phyloP scores from a whole-genome alignment of 768 basidiomycete species.

The Psilocybe sp. region DNA sequence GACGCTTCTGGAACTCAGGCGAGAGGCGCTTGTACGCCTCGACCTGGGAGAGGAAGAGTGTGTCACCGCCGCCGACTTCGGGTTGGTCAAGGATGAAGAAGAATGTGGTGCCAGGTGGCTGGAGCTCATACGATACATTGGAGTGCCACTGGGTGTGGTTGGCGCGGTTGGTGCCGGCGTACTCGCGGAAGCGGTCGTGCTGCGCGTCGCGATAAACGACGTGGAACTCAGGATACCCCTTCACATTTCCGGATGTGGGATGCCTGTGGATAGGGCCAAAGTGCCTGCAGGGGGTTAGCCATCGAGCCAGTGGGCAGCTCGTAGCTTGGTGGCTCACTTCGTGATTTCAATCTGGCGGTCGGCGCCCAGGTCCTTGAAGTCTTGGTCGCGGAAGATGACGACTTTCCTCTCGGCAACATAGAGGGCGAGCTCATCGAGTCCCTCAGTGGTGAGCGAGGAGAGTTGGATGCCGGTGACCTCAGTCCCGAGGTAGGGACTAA shows the following conservation, averaged over 20 bases:
- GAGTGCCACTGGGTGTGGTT: conserved; percentile 51
- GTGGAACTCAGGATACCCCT: conserved; percentile 58
- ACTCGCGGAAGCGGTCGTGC: conserved; percentile 41
- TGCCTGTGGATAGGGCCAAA: conserved; percentile 47
- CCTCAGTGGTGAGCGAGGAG: conserved; percentile 47
- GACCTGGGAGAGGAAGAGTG: conserved; percentile 54
- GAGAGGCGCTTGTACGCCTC: conserved; percentile 62
- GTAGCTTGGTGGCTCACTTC: conserved; percentile 20
- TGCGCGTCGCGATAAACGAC: conserved; percentile 53
- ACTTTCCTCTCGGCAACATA: conserved; percentile 52
- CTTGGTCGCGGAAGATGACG: conserved; percentile 55
- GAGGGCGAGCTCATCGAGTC: conserved; percentile 52
- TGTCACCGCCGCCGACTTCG: conserved; percentile 44
- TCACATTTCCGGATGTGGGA: conserved; percentile 49
- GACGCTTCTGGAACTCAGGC: conserved; percentile 52
- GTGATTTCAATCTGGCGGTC: conserved; percentile 54
- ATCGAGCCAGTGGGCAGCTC: too few species aligned
- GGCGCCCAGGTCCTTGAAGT: conserved; percentile 56
- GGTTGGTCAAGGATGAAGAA: conserved; percentile 56
- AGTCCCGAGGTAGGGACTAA: conserved; percentile 53
- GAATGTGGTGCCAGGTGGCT: conserved; percentile 53
- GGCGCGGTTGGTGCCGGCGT: conserved; percentile 38
- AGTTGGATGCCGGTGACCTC: conserved; percentile 51
- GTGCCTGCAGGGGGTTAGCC: conserved; percentile 22
- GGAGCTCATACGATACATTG: conserved; percentile 55